Evolutionary conservation across 2,329 filamentous ascomycete genomes (phyloP).

Genomic region (Epichloe scottii): DNA sequence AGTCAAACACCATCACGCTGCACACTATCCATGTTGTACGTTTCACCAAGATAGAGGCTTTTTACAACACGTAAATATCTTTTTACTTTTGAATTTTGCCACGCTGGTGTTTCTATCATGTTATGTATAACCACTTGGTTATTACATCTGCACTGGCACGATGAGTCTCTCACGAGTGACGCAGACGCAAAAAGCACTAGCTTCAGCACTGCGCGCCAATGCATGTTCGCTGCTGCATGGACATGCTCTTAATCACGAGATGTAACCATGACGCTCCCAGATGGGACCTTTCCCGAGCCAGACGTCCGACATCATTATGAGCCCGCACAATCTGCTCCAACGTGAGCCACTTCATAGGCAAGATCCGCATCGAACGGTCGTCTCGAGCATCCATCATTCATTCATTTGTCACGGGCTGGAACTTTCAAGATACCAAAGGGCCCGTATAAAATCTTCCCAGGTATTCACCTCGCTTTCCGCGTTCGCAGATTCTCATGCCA

Average conservation of each 20-base stretch:
- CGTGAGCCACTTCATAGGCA: constrained; percentile 8
- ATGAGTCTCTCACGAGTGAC: constrained; percentile 4
- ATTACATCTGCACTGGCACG: constrained; percentile 10
- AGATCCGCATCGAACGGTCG: constrained; percentile 8
- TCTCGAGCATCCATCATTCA: constrained; percentile 9
- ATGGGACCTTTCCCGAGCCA: not conserved
- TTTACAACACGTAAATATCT: not conserved
- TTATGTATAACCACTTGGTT: constrained; percentile 16
- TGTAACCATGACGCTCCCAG: constrained; percentile 6
- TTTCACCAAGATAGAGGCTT: not conserved
- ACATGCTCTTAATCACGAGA: constrained; percentile 4
- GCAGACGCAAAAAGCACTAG: constrained; percentile 16
- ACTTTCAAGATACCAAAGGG: constrained; percentile 53
- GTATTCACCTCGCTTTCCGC: constrained; percentile 13
- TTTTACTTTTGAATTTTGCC: constrained; percentile 8
- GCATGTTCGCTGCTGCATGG: not conserved
- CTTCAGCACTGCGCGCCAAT: constrained; percentile 5
- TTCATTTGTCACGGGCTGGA: constrained; percentile 37
- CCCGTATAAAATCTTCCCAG: constrained; percentile 23
- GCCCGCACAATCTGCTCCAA: constrained; percentile 7
- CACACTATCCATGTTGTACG: not conserved
- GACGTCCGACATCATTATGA: constrained; percentile 3
- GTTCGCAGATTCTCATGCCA: constrained; percentile 23
- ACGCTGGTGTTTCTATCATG: constrained; percentile 8
- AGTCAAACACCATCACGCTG: not conserved